Evolutionary conservation across 306 rosid species (phyloP), one percentile per base, ranked within the genome.

Genomic region (Glycine tomentella): DNA sequence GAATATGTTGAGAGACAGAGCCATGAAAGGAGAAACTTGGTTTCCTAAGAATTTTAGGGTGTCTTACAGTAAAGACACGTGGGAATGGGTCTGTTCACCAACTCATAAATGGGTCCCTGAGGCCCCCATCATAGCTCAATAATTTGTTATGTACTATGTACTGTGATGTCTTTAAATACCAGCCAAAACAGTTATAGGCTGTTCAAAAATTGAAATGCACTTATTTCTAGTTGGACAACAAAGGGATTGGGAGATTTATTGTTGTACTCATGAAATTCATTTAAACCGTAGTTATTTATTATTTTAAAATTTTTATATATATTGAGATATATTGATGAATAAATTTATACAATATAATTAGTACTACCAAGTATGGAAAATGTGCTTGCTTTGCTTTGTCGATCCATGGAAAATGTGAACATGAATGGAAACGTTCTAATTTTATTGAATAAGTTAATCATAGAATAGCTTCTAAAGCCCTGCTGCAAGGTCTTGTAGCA

Each of bases 31-130:
- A 4, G 89, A 89, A 75, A 65, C 80, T 42, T 94, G 98, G 97
- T 53, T 45, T 70, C 91, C 95, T 1, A 89, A 86, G 70, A 91
- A 92, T 88, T 94, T 92, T 72, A 61, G 20, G 13, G 87, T 89
- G 20, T 74, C 89, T 57, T 74, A 75, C 33, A 79, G 49, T 52
- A 84, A 91, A 69, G 93, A 91, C 8, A 40, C 13, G 8, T 20
- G 71, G 36, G 91, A 91, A 14, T 94, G 92, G 92, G 86, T 80
- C 7, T 90, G 93, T 80, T 80, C 86, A 63, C 95, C 98, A 2
- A 84, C 83, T 65, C 88, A 84, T n/a, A 88, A 83, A 16, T 17
- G 82, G 75, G 96, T 92, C 44, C 91, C 97, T 16, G 48, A 84
- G 44, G 84, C 84, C 1, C 84, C 84, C 7, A 74, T 81, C 15